Conservation (phyloP, 2,329 filamentous ascomycete species). For the Myriosclerotinia duriaeana region DNA sequence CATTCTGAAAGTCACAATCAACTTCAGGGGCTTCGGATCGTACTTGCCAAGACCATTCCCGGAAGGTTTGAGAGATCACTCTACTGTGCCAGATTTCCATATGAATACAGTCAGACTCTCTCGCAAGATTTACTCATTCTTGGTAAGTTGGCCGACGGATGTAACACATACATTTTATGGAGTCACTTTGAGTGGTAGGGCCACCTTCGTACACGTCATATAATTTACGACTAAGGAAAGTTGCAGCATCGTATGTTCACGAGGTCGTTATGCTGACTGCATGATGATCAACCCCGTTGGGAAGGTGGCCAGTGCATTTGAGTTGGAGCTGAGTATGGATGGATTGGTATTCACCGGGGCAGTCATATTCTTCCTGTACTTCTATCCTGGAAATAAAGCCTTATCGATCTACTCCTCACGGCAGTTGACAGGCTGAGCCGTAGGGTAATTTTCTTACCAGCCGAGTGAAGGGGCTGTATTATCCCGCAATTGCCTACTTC, state of each 20-base stretch:
- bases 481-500: conserved; percentile 21
- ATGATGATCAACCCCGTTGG: conserved; percentile 23
- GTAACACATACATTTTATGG: conserved; percentile 14
- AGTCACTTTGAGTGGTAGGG: conserved; percentile 1
- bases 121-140: conserved; percentile 2
- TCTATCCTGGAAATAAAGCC: conserved; percentile 28
- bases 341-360: conserved; percentile 29
- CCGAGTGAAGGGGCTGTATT: not conserved
- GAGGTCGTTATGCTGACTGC: conserved; percentile 25
- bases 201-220: conserved; percentile 20
- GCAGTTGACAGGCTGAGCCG: conserved; percentile 30
- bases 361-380: conserved; percentile 24
- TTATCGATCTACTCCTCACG: conserved; percentile 29
- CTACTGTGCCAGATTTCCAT: not conserved
- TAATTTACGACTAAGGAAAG: conserved; percentile 11
- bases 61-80: not conserved
- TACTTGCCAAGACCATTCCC: conserved; percentile 1
- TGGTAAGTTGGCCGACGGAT: conserved; percentile 4
- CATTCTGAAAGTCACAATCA: not conserved
- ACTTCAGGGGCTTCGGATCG: not conserved
- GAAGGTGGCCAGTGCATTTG: conserved; percentile 26
- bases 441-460: conserved; percentile 13
- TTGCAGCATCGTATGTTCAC: conserved; percentile 24
- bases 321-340: conserved; percentile 28
- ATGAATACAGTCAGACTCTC: conserved; percentile 12